Evolutionary conservation across 306 rosid species (phyloP).

Genomic region (Corylus avellana): DNA sequence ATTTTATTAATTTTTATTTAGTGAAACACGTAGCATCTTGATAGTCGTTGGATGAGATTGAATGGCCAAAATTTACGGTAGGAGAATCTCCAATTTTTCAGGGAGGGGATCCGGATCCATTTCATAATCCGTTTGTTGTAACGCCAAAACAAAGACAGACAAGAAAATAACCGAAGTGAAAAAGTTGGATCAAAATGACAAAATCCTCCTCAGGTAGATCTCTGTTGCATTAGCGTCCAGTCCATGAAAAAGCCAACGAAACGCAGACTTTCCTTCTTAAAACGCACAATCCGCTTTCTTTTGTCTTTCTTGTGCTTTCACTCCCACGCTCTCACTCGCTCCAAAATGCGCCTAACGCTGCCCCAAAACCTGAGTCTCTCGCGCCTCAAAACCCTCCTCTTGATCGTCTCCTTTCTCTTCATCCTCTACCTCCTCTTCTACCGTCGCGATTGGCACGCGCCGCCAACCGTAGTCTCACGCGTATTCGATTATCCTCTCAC

Average conservation of each 20-base stretch:
- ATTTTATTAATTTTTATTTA: no score
- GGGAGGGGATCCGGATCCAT: no score
- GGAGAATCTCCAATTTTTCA: no score
- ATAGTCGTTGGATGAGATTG: no score
- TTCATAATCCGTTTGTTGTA: no score
- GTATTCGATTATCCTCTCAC: constrained; percentile 37
- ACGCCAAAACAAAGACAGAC: no score
- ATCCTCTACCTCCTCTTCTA: constrained; percentile 41
- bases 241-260: constrained; percentile 36
- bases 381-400: constrained; percentile 44
- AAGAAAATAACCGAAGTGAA: no score
- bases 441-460: constrained; percentile 17
- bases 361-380: constrained; percentile 15
- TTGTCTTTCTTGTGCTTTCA: background rate
- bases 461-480: background rate
- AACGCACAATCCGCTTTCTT: constrained; percentile 2
- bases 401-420: constrained; percentile 49
- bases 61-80: no score
- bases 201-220: background rate
- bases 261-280: constrained; percentile 3
- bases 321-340: background rate
- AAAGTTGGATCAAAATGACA: no score
- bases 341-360: background rate
- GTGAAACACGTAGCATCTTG: no score
- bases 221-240: constrained; percentile 9